Percentiles rank a stretch among this genome's conserved stretches.
Evolutionary conservation across 306 rosid genomes (phyloP).

Genomic region (Begonia loranthoides): DNA sequence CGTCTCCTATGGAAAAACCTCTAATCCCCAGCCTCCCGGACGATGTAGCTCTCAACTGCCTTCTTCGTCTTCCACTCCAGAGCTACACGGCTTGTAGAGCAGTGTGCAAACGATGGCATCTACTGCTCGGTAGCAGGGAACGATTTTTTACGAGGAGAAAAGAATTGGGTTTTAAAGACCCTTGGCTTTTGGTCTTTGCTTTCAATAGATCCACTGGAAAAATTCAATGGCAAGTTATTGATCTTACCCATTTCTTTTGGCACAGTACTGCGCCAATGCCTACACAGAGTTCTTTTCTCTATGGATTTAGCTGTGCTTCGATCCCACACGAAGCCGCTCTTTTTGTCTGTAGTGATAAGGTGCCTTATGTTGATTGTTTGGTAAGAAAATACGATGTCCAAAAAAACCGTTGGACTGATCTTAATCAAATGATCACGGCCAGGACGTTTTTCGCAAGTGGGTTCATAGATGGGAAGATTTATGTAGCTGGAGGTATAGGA

Average conservation of each 20-base stretch:
- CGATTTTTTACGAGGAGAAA: constrained; percentile 69
- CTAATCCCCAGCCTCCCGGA: constrained; percentile 87
- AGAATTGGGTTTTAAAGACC: constrained; percentile 57
- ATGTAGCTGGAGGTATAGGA: constrained; percentile 89
- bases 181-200: constrained; percentile 94
- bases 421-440: constrained; percentile 68
- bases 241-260: constrained; percentile 78
- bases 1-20: constrained; percentile 45
- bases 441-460: constrained; percentile 87
- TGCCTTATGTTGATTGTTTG: constrained; percentile 80
- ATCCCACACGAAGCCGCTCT: constrained; percentile 53
- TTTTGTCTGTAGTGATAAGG: constrained; percentile 87
- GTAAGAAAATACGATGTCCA: constrained; percentile 84
- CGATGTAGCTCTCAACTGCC: constrained; percentile 80
- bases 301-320: constrained; percentile 75
- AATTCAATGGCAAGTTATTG: constrained; percentile 97
- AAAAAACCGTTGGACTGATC: constrained; percentile 83
- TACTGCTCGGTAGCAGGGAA: constrained; percentile 68
- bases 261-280: constrained; percentile 84
- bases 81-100: constrained; percentile 52
- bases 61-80: constrained; percentile 76
- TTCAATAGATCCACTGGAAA: constrained; percentile 82
- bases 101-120: constrained; percentile 86
- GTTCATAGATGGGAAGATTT: constrained; percentile 65
- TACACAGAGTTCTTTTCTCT: constrained; percentile 81